Evolutionary conservation across 1,284 basidiomycete species (phyloP).

Genomic region (Ustilago nuda): DNA sequence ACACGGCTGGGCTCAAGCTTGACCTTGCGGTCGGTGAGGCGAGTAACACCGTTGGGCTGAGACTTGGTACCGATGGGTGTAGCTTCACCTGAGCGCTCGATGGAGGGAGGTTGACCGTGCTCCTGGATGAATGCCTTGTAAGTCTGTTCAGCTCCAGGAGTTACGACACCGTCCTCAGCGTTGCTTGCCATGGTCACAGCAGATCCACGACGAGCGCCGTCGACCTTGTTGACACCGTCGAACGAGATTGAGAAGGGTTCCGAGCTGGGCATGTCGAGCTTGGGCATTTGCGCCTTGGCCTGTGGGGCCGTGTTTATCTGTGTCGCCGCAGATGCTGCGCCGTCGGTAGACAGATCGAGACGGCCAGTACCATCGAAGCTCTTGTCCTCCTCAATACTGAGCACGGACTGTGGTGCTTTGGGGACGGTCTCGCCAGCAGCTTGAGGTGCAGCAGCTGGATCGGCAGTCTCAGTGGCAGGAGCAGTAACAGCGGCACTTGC

Average conservation of each 20-base stretch:
- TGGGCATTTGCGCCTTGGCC: conserved; percentile 44
- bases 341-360: conserved; percentile 39
- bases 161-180: conserved; percentile 41
- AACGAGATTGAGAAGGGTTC: conserved; percentile 61
- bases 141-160: conserved; percentile 53
- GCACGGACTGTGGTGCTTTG: conserved; percentile 35
- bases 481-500: background rate
- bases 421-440: background rate
- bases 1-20: conserved; percentile 49
- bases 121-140: conserved; percentile 47
- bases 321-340: background rate
- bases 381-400: conserved; percentile 59
- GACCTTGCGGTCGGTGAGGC: conserved; percentile 48
- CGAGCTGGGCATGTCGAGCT: conserved; percentile 62
- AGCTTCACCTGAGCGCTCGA: conserved; percentile 24
- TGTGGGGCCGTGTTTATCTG: conserved; percentile 7
- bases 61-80: conserved; percentile 26
- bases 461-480: background rate
- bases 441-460: background rate
- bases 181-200: conserved; percentile 16
- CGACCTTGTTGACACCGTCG: conserved; percentile 22
- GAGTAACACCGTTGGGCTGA: conserved; percentile 37
- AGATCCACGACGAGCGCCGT: conserved; percentile 23
- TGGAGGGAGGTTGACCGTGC: conserved; percentile 29
- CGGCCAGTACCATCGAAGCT: conserved; percentile 64